Base-by-base conservation (phyloP, 441 rosid species). In the Croton setiger region DNA sequence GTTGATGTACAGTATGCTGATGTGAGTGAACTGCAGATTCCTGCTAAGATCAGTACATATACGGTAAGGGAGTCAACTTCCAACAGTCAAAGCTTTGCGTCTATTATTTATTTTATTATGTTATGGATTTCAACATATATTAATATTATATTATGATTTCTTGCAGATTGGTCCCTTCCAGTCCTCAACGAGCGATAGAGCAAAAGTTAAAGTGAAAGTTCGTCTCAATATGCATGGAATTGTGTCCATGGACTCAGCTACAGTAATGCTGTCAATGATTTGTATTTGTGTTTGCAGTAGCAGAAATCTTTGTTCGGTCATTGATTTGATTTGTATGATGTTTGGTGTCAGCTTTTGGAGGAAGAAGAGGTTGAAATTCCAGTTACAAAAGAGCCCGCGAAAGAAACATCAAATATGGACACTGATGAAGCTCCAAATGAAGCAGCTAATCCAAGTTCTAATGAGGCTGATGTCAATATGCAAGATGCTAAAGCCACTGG, bases 111-210 rank as follows among this genome's bases (percentile, higher is more conserved):
- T 20, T 13, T 31, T 15, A 10, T 57, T n/a, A 2, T 43, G 56
- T 37, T 18, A 23, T n/a, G 2, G 12, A 1, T 20, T 23, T 3
- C 53, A 37, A 5, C 59, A 44, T 71, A 55, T 36, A 51, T 15
- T 35, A 18, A 47, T 27, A 58, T 71, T 23, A 36, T 63, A 21
- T 61, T 72, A 35, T 53, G 66, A n/a, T 72, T 48, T n/a, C 72
- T 54, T 68, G 74, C 83, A 95, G 99, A 88, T 95, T 63, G 99
- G 99, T 69, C 99, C 99, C 67, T 92, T 95, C 84, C 98, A 90
- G 69, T 83, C 90, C 60, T 65, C 85, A 20, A 85, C 82, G 73
- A 83, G 80, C 69, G 95, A 94, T 54, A 77, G 88, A 43, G 90
- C 94, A 55, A 95, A 95, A 71, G 84, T 95, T 75, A 95, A 95